Evolutionary conservation across 2,329 filamentous ascomycete species (phyloP).

Genomic region (Pseudogymnoascus destructans): DNA sequence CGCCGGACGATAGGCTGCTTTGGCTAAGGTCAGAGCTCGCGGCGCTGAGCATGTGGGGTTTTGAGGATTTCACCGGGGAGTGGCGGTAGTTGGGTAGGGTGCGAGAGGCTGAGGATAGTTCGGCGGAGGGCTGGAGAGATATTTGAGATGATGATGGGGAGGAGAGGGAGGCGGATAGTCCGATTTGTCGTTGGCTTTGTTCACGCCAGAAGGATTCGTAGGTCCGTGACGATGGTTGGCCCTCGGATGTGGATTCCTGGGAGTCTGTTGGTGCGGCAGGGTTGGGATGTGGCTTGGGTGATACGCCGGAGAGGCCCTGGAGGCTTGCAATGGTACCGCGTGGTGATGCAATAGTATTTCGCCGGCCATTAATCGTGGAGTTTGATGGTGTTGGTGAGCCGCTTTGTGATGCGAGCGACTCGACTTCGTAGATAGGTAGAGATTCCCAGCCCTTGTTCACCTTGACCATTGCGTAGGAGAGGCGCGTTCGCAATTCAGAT

Average conservation of each 20-base stretch:
- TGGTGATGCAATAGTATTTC: slow-evolving; percentile 42
- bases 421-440: slow-evolving; percentile 63
- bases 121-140: slow-evolving; percentile 26
- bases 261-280: slow-evolving; percentile 21
- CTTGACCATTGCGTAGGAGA: slow-evolving; percentile 90
- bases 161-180: slow-evolving; percentile 33
- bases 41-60: slow-evolving; percentile 15
- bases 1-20: slow-evolving; percentile 15
- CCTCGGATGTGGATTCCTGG: slow-evolving; percentile 25
- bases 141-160: slow-evolving; percentile 29
- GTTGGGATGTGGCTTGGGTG: slow-evolving; percentile 7
- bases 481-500: slow-evolving; percentile 62
- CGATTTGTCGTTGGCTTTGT: slow-evolving; percentile 26
- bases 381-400: slow-evolving; percentile 49
- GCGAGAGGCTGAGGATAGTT: slow-evolving; percentile 24
- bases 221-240: slow-evolving; percentile 22
- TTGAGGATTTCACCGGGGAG: slow-evolving; percentile 23
- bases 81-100: slow-evolving; percentile 19
- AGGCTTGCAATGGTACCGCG: slow-evolving; percentile 30
- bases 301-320: slow-evolving; percentile 19
- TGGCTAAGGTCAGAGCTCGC: slow-evolving; percentile 13
- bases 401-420: slow-evolving; percentile 57
- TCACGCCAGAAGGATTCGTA: slow-evolving; percentile 36
- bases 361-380: slow-evolving; percentile 40
- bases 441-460: slow-evolving; percentile 82